phyloP scores from a whole-genome alignment of 495 filamentous ascomycete species.

The Usnea hakonensis region DNA sequence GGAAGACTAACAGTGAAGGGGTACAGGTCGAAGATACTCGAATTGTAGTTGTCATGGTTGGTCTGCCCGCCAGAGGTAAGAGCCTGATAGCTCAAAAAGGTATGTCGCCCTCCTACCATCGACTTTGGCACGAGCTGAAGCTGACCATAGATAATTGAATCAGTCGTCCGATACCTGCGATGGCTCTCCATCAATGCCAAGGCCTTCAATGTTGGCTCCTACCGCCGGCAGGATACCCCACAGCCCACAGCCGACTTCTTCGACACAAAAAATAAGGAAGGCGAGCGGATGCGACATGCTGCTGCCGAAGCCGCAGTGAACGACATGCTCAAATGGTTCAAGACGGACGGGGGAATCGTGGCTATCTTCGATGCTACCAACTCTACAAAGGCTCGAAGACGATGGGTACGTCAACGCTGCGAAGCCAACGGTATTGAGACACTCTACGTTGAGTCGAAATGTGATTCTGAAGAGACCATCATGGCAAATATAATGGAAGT shows the following conservation, averaged over 20 bases:
- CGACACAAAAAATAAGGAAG: constrained; percentile 76
- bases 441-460: constrained; percentile 90
- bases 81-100: constrained; percentile 96
- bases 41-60: constrained; percentile 99
- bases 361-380: constrained; percentile 95
- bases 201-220: constrained; percentile 94
- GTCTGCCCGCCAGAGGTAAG: constrained; percentile 89
- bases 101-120: constrained; percentile 34
- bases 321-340: constrained; percentile 92
- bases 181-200: constrained; percentile 92
- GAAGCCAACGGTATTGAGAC: constrained; percentile 69
- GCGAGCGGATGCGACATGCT: constrained; percentile 76
- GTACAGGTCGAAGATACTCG: constrained; percentile 86
- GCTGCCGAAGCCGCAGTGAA: constrained; percentile 82
- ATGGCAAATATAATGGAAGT: constrained; percentile 97
- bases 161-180: constrained; percentile 88
- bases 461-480: constrained; percentile 88
- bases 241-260: constrained; percentile 89
- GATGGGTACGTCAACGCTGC: constrained; percentile 82
- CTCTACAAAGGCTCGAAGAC: constrained; percentile 76
- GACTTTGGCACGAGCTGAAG: constrained; percentile 20
- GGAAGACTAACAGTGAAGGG: constrained; percentile 42
- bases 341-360: constrained; percentile 59
- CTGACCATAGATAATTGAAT: constrained; percentile 9
- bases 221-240: constrained; percentile 78